Base-by-base conservation (phyloP, 495 filamentous ascomycete species). In the Aspergillus kassunensis region DNA sequence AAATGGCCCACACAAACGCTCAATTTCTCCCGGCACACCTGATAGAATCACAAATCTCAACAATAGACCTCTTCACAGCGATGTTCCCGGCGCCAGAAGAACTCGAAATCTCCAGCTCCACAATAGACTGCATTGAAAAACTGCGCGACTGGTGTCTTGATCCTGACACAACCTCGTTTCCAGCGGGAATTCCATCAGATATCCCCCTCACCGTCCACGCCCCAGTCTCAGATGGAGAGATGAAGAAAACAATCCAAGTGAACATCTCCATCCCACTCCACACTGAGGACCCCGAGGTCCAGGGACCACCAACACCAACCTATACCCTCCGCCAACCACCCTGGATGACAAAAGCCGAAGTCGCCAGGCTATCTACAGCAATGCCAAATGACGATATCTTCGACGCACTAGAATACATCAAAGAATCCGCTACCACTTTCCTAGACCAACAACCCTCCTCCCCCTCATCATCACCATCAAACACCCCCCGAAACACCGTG, bases 301-400 rank as follows among this genome's bases (percentile, higher is more conserved):
- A 68, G n/a, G 56, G 63, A 10, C 56, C 62, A 10, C 70, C 68
- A 4, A 23, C 62, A 37, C 23, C 60, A 23, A 53, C 36, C 15
- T 74, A 67, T 44, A 57, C 64, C 9, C 55, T 74, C 11, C 70
- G 70, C 13, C 70, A 73, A 37, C 70, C 70, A 11, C 63, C 67
- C 5, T 74, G 70, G 70, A 66, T 74, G 60, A 70, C 70, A 8
- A 71, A 67, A 54, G 70, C 70, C 5, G 69, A 74, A 31, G 51
- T 72, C 0, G 59, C 60, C 2, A 34, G 16, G 21, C 21, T 74
- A 7, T 44, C 67, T 0, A 44, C 63, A 5, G 52, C 48, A 13
- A 67, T 74, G 48, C 70, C 69, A 0, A 29, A 39, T 36, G 62
- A 56, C 21, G 70, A 74, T 41, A 54, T 62, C 4, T 37, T 74